Conservation (phyloP, 73 alveolate species). For the Tetrahymena malaccensis region DNA sequence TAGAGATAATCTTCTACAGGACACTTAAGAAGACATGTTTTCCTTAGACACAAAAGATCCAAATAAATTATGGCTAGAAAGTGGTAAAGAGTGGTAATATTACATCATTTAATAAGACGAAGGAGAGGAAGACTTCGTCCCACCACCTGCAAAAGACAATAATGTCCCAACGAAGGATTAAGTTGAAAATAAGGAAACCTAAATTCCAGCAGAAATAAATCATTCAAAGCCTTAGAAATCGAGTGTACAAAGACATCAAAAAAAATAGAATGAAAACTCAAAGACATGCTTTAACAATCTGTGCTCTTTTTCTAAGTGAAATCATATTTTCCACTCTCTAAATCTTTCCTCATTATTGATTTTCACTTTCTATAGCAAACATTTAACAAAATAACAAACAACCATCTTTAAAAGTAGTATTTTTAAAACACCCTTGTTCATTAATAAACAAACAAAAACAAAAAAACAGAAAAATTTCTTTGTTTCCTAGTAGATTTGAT, state of each 20-base stretch:
- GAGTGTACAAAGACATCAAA: neutral
- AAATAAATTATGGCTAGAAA: neutral
- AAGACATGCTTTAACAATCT: neutral
- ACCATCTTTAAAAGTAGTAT: neutral
- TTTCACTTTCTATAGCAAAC: neutral
- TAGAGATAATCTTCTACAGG: neutral
- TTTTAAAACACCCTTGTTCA: neutral
- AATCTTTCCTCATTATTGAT: neutral
- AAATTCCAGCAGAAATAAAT: neutral
- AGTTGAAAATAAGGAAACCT: neutral
- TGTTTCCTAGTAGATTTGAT: too few species aligned
- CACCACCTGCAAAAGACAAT: neutral
- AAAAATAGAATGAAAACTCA: neutral
- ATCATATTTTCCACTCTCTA: neutral
- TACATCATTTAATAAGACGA: neutral
- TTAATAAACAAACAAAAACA: neutral
- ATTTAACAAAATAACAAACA: too few species aligned
- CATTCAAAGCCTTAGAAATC: neutral
- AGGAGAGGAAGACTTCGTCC: neutral
- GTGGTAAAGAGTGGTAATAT: neutral
- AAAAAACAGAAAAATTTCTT: too few species aligned
- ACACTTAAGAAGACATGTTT: neutral
- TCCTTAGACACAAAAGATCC: neutral
- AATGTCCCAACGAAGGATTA: neutral
- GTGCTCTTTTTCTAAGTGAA: neutral